Evolutionary conservation across 176 grass and related monocot species (phyloP).

Genomic region (Triticum monococcum): DNA sequence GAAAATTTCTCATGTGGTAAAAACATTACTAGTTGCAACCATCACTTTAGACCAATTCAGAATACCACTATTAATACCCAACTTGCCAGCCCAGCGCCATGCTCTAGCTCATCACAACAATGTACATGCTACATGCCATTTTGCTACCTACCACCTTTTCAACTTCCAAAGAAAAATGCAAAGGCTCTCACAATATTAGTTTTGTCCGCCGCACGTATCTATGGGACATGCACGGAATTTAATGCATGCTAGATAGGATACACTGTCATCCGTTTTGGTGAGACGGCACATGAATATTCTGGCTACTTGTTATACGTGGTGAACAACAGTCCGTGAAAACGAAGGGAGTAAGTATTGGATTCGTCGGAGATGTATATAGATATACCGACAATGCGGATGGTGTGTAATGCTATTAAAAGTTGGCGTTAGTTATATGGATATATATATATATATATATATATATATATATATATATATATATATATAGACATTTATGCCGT

Average conservation of each 20-base stretch:
- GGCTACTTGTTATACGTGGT: background rate
- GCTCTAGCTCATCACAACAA: background rate
- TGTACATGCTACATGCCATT: background rate
- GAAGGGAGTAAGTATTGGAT: background rate
- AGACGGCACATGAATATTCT: background rate
- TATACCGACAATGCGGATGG: background rate
- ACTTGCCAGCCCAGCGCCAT: background rate
- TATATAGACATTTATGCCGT: too few species aligned
- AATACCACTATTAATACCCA: background rate
- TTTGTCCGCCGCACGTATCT: background rate
- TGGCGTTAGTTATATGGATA: background rate
- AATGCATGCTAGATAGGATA: background rate
- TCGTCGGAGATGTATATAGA: background rate
- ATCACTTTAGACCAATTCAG: background rate
- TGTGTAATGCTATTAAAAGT: background rate
- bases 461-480: too few species aligned
- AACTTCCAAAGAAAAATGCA: background rate
- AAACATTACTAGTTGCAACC: background rate
- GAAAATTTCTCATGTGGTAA: too few species aligned
- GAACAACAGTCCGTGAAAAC: background rate
- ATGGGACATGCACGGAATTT: background rate
- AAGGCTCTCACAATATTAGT: background rate
- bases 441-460: too few species aligned
- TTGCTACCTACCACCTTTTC: background rate
- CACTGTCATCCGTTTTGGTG: background rate